Conservation (phyloP, 495 filamentous ascomycete species). For the Xylaria bambusicola region DNA sequence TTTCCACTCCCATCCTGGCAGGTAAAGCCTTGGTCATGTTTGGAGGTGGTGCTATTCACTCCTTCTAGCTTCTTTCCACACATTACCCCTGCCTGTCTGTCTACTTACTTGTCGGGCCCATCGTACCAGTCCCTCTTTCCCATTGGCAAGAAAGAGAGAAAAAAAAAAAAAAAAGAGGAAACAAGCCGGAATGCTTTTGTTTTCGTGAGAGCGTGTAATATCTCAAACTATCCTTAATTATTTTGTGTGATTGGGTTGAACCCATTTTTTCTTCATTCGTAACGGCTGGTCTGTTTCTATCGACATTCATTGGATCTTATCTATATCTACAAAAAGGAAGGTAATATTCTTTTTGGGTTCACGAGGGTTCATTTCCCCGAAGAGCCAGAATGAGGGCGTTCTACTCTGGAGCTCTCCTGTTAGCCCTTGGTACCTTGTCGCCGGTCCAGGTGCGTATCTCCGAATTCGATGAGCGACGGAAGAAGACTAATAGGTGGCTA, state of each 20-base stretch:
- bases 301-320: constrained; percentile 12
- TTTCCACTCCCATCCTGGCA: too few relatives aligned
- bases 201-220: constrained; percentile 17
- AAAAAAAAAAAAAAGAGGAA: too few relatives aligned
- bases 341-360: constrained; percentile 14
- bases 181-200: constrained; percentile 36
- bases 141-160: constrained; percentile 4
- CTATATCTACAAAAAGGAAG: constrained; percentile 17
- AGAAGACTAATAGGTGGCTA: constrained; percentile 26
- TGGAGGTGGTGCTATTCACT: constrained; percentile 18
- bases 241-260: constrained; percentile 30
- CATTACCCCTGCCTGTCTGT: constrained; percentile 25
- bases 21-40: neutral
- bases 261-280: constrained; percentile 26
- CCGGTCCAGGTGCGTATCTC: constrained; percentile 41
- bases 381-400: constrained; percentile 44
- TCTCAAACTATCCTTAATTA: too few relatives aligned
- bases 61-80: constrained; percentile 24
- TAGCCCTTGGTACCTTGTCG: constrained; percentile 40
- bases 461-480: neutral
- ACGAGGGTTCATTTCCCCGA: constrained; percentile 23
- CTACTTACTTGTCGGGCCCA: too few relatives aligned
- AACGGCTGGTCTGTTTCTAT: constrained; percentile 42
- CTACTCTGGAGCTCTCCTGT: constrained; percentile 32
- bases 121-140: constrained; percentile 19